Evolutionary conservation across 2,329 filamentous ascomycete genomes (phyloP).

Genomic region (Leptographium flavum): DNA sequence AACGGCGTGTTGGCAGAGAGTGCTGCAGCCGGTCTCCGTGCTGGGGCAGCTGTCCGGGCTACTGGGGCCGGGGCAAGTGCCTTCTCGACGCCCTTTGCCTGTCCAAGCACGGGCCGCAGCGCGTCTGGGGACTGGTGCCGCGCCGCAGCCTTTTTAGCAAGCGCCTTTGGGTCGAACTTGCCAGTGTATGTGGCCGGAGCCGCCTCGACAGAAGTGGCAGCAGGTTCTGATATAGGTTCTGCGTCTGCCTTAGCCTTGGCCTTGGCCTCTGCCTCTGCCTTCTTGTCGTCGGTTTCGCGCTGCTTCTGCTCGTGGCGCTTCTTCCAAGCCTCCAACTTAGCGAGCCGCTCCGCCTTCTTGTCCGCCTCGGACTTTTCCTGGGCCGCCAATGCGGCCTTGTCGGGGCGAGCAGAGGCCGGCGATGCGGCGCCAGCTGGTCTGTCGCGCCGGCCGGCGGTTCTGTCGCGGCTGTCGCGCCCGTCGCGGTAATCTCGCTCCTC

Average conservation of each 20-base stretch:
- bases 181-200: constrained; percentile 48
- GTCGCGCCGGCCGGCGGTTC: constrained; percentile 54
- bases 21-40: background rate
- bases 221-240: constrained; percentile 35
- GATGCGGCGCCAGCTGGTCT: background rate
- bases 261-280: constrained; percentile 23
- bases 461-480: constrained; percentile 51
- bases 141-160: constrained; percentile 62
- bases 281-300: constrained; percentile 51
- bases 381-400: background rate
- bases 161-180: constrained; percentile 79
- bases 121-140: constrained; percentile 40
- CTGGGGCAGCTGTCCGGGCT: background rate
- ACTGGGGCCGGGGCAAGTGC: background rate
- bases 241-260: constrained; percentile 12
- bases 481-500: constrained; percentile 41
- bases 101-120: constrained; percentile 31
- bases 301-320: constrained; percentile 70
- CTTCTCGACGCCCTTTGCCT: constrained; percentile 20
- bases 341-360: constrained; percentile 66
- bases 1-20: constrained; percentile 42
- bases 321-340: constrained; percentile 83
- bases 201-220: constrained; percentile 15
- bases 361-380: constrained; percentile 50
- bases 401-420: too few relatives aligned